Base-by-base conservation (phyloP, 2,329 filamentous ascomycete species). In the Paraconiothyrium brasiliense region DNA sequence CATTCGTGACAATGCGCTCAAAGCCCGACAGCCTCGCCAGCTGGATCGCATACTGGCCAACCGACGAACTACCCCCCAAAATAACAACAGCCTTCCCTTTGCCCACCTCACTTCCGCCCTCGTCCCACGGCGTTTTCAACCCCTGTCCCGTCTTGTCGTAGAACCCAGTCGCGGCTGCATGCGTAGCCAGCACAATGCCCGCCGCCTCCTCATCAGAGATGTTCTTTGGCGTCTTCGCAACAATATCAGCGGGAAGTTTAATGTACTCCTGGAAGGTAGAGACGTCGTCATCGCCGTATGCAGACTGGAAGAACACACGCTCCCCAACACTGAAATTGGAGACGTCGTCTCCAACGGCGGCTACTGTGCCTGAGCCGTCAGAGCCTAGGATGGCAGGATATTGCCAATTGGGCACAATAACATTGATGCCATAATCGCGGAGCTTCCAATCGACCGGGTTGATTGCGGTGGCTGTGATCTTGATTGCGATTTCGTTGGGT, bases 361-460 rank as follows among this genome's bases (percentile, higher is more conserved):
- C 68, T 35, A 85, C 79, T 9, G 82, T 34, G 0, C 83, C 83
- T 0, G 81, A 63, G 2, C 83, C 69, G 44, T 85, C 83, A 13
- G 80, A 80, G 44, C 81, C 80, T 7, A 78, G 57, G 24, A 83
- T 76, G 0, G 81, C 78, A 5, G 84, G 83, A 62, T 82, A 83
- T 0, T 54, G 20, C 50, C 50, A 54, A 11, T 35, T 24, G 1
- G 74, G 47, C 43, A 83, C 77, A 51, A 80, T 76, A 58, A 84
- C 74, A 20, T 20, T 20, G 13, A 61, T 41, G 16, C 82, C 84
- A 6, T 71, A 63, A 27, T 78, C 73, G n/a, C 81, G 82, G 73
- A 82, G 80, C 49, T 73, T 49, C 54, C 22, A 59, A 60, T 86
- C 84, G 54, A 82, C 76, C 2, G 83, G 83, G 62, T 86, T 86